A percentile compares a stretch with the other conserved stretches of the same genome.
phyloP scores from a whole-genome alignment of 148 eudicot genomes.

The Oxyria digyna region DNA sequence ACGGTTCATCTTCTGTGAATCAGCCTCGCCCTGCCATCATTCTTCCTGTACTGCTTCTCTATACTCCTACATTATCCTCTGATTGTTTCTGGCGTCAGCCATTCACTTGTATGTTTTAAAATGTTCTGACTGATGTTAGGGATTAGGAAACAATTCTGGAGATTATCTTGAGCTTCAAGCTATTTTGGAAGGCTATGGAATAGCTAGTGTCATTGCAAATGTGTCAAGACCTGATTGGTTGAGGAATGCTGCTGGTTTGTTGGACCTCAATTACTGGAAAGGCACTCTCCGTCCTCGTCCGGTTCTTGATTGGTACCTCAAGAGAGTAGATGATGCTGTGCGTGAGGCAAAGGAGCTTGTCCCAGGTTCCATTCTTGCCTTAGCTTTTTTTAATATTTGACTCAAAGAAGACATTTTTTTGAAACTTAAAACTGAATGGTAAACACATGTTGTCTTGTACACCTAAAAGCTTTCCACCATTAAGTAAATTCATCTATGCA shows the following conservation, averaged over 20 bases:
- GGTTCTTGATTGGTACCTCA: conserved; percentile 86
- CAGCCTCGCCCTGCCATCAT: conserved; percentile 63
- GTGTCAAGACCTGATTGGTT: conserved; percentile 94
- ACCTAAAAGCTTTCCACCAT: background rate
- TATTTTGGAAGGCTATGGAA: conserved; percentile 56
- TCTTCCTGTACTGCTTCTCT: conserved; percentile 35
- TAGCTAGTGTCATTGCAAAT: conserved; percentile 50
- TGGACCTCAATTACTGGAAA: conserved; percentile 80
- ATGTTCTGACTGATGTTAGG: conserved; percentile 21
- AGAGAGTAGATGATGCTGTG: conserved; percentile 65
- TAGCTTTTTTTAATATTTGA: background rate
- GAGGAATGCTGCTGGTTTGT: conserved; percentile 93
- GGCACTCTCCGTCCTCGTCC: conserved; percentile 90
- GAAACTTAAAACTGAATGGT: background rate
- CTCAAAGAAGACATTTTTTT: no score
- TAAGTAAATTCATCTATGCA: background rate
- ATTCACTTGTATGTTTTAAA: background rate
- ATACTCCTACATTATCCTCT: background rate
- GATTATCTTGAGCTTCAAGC: conserved; percentile 56
- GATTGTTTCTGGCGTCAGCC: conserved; percentile 1
- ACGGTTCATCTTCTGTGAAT: background rate
- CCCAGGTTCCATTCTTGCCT: conserved; percentile 24
- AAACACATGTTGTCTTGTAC: background rate
- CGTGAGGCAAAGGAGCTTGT: conserved; percentile 56
- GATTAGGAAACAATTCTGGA: conserved; percentile 71